Percentiles rank a stretch among this genome's conserved stretches.
Conservation (phyloP, 495 filamentous ascomycete species). For the Neurospora tetrasperma region DNA sequence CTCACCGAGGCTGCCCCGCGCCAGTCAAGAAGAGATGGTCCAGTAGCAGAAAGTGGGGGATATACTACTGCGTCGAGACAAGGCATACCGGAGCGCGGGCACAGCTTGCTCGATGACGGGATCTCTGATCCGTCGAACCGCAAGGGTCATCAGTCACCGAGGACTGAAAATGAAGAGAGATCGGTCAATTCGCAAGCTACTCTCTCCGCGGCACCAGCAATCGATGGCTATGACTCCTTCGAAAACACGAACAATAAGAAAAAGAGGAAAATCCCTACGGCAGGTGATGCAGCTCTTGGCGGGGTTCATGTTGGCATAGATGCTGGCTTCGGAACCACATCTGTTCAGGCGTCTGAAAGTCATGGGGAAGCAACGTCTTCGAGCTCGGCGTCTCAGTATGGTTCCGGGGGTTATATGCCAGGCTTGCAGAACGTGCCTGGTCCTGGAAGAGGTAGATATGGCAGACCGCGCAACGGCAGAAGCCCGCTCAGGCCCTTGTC, state of each 20-base stretch:
- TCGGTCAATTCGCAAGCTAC: conserved; percentile 35
- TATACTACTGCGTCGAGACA: conserved; percentile 11
- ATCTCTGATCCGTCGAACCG: conserved; percentile 18
- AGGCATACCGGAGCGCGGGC: conserved; percentile 12
- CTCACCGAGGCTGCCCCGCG: conserved; percentile 19
- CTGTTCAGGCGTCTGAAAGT: conserved; percentile 20
- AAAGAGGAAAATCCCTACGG: conserved; percentile 93
- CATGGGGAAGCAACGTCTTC: conserved; percentile 27
- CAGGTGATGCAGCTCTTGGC: conserved; percentile 48
- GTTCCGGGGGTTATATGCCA: conserved; percentile 25
- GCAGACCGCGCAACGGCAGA: conserved; percentile 52
- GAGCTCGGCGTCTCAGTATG: conserved; percentile 24
- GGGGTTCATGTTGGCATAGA: conserved; percentile 44
- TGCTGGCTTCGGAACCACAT: conserved; percentile 22
- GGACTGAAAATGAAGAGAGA: conserved; percentile 22
- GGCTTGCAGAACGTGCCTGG: conserved; percentile 62
- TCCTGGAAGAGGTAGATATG: conserved; percentile 69
- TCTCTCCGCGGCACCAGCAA: conserved; percentile 43
- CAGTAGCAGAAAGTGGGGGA: conserved; percentile 29
- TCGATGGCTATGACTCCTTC: conserved; percentile 91
- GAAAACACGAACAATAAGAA: conserved; percentile 99
- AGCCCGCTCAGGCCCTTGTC: conserved; percentile 51
- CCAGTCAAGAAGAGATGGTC: conserved; percentile 18
- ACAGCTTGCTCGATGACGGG: neutral
- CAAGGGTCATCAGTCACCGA: conserved; percentile 15